Base-by-base conservation (phyloP, 768 basidiomycete species). In the Leccinellum albellum region DNA sequence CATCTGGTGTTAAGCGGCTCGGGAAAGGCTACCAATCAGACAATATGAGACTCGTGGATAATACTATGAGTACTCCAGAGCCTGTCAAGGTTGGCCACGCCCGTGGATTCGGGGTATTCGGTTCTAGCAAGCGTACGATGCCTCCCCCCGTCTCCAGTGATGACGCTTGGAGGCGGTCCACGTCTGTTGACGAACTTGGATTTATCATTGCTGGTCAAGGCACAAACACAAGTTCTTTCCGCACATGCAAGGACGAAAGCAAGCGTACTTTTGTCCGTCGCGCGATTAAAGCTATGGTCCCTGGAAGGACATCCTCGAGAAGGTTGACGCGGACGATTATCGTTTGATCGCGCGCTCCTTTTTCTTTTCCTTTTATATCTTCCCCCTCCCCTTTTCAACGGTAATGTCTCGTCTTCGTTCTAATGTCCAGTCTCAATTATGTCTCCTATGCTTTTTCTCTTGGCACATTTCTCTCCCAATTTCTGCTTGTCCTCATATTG, bases 11-110 rank as follows among this genome's bases (percentile, higher is more conserved):
- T 40, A 91, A 86, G 66, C 87, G 89, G 28, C 73, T 88, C 8
- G 91, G 91, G 4, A 85, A 83, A 64, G 90, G 91, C 7, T 91
- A 92, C 63, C 88, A 92, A 70, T 91, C 88, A 2, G 82, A 89
- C 52, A 82, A 81, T 60, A 54, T 73, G 52, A 79, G 75, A 23
- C 77, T 82, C 3, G 65, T 78, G 40, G 70, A 70, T 6, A 76
- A 77, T 57, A 63, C 55, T 15, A 3, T 64, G 65, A 56, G 56
- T 44, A 56, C 62, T 17, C 20, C 56, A 21, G 73, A 73, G 17
- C 56, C 61, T 24, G 35, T 28, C 48, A 71, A 62, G 56, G 26
- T 52, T 12, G 50, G 49, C 47, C 57, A 71, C 23, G 33, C 61
- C 12, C 69, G 69, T 28, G 64, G 63, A 32, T 66, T 74, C 24